These are phyloP conservation scores for Oleoguttula mirabilis DNA, from an alignment of 495 filamentous ascomycete species.

Conservation along the genomic window DNA sequence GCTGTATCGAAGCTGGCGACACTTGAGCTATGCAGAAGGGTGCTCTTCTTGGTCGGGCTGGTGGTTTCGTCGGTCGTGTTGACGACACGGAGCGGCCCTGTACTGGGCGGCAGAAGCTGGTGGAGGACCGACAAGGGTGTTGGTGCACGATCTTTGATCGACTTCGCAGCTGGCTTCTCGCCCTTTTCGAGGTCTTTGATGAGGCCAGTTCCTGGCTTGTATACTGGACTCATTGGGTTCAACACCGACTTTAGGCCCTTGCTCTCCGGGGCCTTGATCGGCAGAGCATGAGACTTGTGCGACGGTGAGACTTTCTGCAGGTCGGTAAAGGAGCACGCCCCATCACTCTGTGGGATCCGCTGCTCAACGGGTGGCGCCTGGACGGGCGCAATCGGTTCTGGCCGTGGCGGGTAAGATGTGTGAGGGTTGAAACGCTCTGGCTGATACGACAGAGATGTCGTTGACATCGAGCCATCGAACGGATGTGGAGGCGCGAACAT, in stretches of 20 bases:
- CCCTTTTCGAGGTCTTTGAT: not conserved
- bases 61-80: not conserved
- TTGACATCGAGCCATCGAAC: constrained; percentile 16
- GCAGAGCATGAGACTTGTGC: constrained; percentile 4
- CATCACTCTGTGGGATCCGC: constrained; percentile 15
- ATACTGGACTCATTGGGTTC: constrained; percentile 29
- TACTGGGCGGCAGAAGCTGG: no score
- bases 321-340: constrained; percentile 9
- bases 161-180: not conserved
- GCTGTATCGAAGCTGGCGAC: constrained; percentile 28
- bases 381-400: not conserved
- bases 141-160: not conserved
- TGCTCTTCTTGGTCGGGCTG: constrained; percentile 13
- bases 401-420: no score
- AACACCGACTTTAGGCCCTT: constrained; percentile 17
- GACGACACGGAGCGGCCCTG: not conserved
- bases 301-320: constrained; percentile 5
- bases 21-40: constrained; percentile 23
- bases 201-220: constrained; percentile 22
- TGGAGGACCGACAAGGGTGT: no score
- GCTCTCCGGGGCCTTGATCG: constrained; percentile 15
- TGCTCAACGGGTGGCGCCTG: not conserved
- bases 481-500: constrained; percentile 17
- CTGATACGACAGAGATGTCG: not conserved
- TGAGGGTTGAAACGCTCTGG: no score